Conservation (phyloP, 2,329 filamentous ascomycete species). For the Fusarium globosum region DNA sequence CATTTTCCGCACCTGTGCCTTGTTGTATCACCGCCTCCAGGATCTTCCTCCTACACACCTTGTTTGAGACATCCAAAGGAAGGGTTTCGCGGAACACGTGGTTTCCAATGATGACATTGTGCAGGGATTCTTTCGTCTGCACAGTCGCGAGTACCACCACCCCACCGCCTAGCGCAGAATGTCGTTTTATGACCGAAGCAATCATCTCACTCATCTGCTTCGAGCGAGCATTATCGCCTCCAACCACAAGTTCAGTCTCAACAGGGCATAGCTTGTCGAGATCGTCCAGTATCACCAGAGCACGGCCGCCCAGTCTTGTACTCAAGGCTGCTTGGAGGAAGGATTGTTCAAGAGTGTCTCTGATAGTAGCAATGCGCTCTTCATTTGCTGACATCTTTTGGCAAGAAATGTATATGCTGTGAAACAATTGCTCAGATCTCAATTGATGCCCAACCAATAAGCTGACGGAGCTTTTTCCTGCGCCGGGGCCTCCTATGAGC, state of each 20-base stretch:
- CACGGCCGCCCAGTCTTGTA: constrained; percentile 82
- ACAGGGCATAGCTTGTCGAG: constrained; percentile 91
- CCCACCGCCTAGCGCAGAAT: constrained; percentile 80
- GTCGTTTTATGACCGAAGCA: constrained; percentile 82
- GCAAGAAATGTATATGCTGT: neutral
- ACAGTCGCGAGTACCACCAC: constrained; percentile 71
- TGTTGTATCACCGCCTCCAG: neutral
- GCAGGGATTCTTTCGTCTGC: neutral
- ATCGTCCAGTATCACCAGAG: constrained; percentile 90
- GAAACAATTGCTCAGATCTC: neutral
- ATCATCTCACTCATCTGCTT: constrained; percentile 92
- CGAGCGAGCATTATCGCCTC: constrained; percentile 91
- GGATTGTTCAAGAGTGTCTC: constrained; percentile 45
- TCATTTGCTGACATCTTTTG: neutral
- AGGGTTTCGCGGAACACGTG: constrained; percentile 1
- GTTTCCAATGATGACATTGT: neutral
- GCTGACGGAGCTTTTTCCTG: neutral
- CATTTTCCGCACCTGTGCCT: constrained; percentile 48
- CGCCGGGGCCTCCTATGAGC: neutral
- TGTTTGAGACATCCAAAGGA: constrained; percentile 51
- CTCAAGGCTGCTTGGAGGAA: constrained; percentile 69
- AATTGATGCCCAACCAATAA: neutral
- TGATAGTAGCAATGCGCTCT: constrained; percentile 85
- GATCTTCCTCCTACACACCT: constrained; percentile 69
- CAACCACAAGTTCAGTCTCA: constrained; percentile 93